phyloP scores from a whole-genome alignment of 2,329 filamentous ascomycete genomes.

The Aspergillus pseudoviridinutans region DNA sequence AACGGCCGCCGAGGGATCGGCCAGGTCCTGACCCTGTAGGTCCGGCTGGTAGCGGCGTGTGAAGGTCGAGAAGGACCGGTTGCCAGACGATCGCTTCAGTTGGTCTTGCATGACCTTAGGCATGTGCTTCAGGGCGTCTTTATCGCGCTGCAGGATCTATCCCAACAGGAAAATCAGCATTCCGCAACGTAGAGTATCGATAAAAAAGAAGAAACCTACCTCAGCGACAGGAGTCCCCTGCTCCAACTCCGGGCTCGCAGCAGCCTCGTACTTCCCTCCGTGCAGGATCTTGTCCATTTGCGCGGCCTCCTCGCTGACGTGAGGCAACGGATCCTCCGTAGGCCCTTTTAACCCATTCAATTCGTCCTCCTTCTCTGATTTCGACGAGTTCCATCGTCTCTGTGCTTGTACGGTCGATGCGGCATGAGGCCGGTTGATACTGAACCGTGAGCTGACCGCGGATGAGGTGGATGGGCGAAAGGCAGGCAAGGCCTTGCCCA shows the following conservation, averaged over 20 bases:
- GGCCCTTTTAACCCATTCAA: constrained; percentile 38
- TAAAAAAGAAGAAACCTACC: constrained; percentile 39
- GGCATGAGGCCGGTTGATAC: constrained; percentile 13
- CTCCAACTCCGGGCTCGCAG: constrained; percentile 54
- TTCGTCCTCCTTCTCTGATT: constrained; percentile 24
- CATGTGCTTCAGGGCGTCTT: constrained; percentile 58
- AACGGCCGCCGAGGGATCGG: constrained; percentile 30
- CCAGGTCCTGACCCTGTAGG: constrained; percentile 17
- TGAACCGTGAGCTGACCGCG: constrained; percentile 13
- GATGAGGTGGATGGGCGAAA: constrained; percentile 27
- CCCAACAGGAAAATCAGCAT: constrained; percentile 4
- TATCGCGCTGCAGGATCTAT: constrained; percentile 63
- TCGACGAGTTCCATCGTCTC: constrained; percentile 35
- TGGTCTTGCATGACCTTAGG: constrained; percentile 65
- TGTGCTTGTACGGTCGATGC: constrained; percentile 17
- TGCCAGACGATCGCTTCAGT: constrained; percentile 43
- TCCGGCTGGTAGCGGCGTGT: constrained; percentile 38
- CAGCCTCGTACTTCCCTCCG: constrained; percentile 38
- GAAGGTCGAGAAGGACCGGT: constrained; percentile 57
- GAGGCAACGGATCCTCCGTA: constrained; percentile 52
- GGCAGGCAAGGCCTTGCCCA: constrained; percentile 27
- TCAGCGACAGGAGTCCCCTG: constrained; percentile 66
- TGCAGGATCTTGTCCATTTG: constrained; percentile 57
- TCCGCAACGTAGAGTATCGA: neutral
- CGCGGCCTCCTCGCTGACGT: constrained; percentile 63